These are phyloP conservation scores for Royoungia palumana DNA, from an alignment of 768 basidiomycete genomes.

Conservation along the genomic window DNA sequence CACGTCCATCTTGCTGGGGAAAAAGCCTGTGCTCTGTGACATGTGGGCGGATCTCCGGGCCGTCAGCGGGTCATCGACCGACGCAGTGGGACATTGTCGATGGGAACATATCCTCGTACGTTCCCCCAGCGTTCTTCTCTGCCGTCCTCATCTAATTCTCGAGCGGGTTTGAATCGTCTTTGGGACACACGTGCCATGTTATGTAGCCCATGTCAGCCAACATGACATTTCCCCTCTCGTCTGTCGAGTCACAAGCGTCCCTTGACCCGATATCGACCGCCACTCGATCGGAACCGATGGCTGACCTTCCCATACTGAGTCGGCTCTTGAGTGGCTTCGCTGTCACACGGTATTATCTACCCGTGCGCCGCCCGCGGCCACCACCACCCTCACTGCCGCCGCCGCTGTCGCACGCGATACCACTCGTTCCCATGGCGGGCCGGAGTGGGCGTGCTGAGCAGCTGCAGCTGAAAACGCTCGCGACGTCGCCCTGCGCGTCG, in stretches of 20 bases:
- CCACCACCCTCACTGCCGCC: not conserved
- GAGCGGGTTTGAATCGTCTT: too few species aligned
- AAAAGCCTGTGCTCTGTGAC: slow-evolving; percentile 47
- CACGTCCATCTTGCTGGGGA: slow-evolving; percentile 10
- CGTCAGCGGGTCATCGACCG: slow-evolving; percentile 6
- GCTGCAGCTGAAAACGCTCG: too few species aligned
- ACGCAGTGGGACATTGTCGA: too few species aligned
- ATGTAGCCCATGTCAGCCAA: slow-evolving; percentile 27
- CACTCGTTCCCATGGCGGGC: too few species aligned
- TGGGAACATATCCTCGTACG: too few species aligned
- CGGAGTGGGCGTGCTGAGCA: too few species aligned
- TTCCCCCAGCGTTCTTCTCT: too few species aligned
- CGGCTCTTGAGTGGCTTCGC: not conserved
- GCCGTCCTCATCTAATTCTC: too few species aligned
- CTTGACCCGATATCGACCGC: not conserved
- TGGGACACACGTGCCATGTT: too few species aligned
- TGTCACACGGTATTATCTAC: slow-evolving; percentile 3
- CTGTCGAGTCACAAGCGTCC: not conserved
- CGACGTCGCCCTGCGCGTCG: not conserved
- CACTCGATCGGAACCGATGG: not conserved
- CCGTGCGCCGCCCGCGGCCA: not conserved
- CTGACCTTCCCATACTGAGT: too few species aligned
- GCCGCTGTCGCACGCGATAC: too few species aligned
- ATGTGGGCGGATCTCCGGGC: slow-evolving; percentile 26
- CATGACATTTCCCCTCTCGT: slow-evolving; percentile 4